Conservation (phyloP, 495 filamentous ascomycete genomes). For the Cenococcum geophilum region DNA sequence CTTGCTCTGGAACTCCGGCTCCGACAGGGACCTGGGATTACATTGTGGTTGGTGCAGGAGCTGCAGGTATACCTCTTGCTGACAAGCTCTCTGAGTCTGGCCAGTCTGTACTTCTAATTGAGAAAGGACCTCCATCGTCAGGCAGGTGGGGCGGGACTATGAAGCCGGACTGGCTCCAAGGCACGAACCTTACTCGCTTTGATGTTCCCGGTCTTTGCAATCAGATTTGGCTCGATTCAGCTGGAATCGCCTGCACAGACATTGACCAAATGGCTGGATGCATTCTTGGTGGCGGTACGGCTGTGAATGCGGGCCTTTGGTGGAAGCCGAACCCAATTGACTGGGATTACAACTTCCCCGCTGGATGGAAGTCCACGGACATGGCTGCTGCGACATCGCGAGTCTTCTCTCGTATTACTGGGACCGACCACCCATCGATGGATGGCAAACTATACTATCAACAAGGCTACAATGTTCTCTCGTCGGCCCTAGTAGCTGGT, state of each 20-base stretch:
- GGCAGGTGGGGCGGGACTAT: conserved; percentile 53
- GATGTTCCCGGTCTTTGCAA: conserved; percentile 76
- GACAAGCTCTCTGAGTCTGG: conserved; percentile 59
- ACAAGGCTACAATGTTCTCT: conserved; percentile 56
- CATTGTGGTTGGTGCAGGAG: conserved; percentile 59
- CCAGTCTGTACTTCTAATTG: conserved; percentile 59
- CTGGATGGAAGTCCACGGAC: conserved; percentile 63
- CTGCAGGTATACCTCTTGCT: conserved; percentile 59
- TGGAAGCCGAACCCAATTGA: conserved; percentile 54
- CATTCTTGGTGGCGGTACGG: conserved; percentile 71
- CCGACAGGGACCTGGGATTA: conserved; percentile 56
- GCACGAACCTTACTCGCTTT: conserved; percentile 64
- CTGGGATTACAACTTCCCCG: conserved; percentile 69
- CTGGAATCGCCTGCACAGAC: conserved; percentile 60
- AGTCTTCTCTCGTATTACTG: conserved; percentile 64
- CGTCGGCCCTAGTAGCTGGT: conserved; percentile 48
- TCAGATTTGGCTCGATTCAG: conserved; percentile 58
- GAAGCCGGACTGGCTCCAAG: conserved; percentile 57
- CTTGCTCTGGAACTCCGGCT: conserved; percentile 28
- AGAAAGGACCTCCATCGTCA: conserved; percentile 57
- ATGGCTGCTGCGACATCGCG: conserved; percentile 51
- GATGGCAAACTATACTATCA: conserved; percentile 66
- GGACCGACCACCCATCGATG: conserved; percentile 58
- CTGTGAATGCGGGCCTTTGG: conserved; percentile 62
- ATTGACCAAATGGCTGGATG: conserved; percentile 70